Evolutionary conservation across 2,329 filamentous ascomycete species (phyloP).

Genomic region (Cladophialophora chaetospira): DNA sequence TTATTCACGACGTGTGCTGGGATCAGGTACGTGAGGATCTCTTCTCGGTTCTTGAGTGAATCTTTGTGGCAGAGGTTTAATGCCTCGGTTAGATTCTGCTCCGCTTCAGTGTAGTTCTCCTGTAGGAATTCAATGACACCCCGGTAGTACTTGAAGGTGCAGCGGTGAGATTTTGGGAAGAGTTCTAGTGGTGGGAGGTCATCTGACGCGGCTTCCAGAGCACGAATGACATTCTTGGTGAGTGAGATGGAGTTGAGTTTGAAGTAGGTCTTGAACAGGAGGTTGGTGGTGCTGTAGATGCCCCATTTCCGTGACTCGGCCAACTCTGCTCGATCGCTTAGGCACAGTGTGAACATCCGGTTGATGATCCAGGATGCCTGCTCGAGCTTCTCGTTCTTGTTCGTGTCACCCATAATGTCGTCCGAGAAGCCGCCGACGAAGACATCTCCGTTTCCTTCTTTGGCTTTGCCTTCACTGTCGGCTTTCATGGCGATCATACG

Average conservation of each 20-base stretch:
- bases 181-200: constrained; percentile 79
- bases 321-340: constrained; percentile 67
- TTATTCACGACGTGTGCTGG: constrained; percentile 88
- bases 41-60: constrained; percentile 79
- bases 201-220: constrained; percentile 71
- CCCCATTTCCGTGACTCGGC: constrained; percentile 97
- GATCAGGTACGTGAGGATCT: constrained; percentile 89
- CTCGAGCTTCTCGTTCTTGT: constrained; percentile 82
- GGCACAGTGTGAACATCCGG: constrained; percentile 84
- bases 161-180: constrained; percentile 87
- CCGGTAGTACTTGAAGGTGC: constrained; percentile 95
- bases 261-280: constrained; percentile 98
- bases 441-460: constrained; percentile 46
- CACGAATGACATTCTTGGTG: constrained; percentile 85
- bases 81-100: constrained; percentile 76
- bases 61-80: constrained; percentile 77
- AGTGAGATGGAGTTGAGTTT: constrained; percentile 86
- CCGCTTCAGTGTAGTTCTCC: constrained; percentile 85
- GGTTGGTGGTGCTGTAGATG: constrained; percentile 89
- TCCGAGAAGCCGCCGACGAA: constrained; percentile 67
- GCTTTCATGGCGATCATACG: constrained; percentile 88
- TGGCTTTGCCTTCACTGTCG: constrained; percentile 66
- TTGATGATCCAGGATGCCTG: constrained; percentile 91
- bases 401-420: constrained; percentile 74
- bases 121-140: constrained; percentile 93